Evolutionary conservation across 441 rosid genomes (phyloP).

Genomic region (Geranium incanum): DNA sequence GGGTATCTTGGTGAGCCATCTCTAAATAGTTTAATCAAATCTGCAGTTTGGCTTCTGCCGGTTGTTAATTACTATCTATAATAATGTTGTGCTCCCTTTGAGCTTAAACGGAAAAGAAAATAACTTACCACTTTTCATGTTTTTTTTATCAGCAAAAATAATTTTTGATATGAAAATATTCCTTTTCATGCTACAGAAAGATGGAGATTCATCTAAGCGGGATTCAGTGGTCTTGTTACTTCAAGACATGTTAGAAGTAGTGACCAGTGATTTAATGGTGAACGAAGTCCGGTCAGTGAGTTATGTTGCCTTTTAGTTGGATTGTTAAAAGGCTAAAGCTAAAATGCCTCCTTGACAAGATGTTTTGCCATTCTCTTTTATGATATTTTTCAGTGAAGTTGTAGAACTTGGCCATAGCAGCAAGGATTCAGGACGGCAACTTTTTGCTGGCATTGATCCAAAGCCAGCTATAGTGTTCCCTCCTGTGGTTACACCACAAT

Average conservation of each 20-base stretch:
- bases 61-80: neutral
- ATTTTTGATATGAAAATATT: too few species aligned
- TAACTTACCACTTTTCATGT: slow-evolving; percentile 2
- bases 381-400: slow-evolving; percentile 51
- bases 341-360: slow-evolving; percentile 14
- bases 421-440: slow-evolving; percentile 90
- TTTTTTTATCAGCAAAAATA: too few species aligned
- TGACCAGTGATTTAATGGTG: slow-evolving; percentile 91
- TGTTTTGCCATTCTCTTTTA: neutral
- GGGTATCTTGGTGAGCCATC: slow-evolving; percentile 62
- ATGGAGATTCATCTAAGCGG: slow-evolving; percentile 62
- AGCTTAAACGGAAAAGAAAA: neutral
- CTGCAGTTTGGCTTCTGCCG: neutral
- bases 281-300: slow-evolving; percentile 80
- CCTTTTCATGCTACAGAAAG: slow-evolving; percentile 61
- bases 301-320: slow-evolving; percentile 21
- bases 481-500: slow-evolving; percentile 65
- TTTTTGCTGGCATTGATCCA: slow-evolving; percentile 81
- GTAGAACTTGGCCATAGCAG: slow-evolving; percentile 57
- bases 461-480: slow-evolving; percentile 85
- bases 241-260: slow-evolving; percentile 97
- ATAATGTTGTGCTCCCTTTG: neutral
- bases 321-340: slow-evolving; percentile 11
- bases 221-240: slow-evolving; percentile 72
- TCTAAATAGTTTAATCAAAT: too few species aligned